These are phyloP conservation scores for Davidsoniella eucalypti DNA, from an alignment of 2,329 filamentous ascomycete genomes.

Conservation along the genomic window DNA sequence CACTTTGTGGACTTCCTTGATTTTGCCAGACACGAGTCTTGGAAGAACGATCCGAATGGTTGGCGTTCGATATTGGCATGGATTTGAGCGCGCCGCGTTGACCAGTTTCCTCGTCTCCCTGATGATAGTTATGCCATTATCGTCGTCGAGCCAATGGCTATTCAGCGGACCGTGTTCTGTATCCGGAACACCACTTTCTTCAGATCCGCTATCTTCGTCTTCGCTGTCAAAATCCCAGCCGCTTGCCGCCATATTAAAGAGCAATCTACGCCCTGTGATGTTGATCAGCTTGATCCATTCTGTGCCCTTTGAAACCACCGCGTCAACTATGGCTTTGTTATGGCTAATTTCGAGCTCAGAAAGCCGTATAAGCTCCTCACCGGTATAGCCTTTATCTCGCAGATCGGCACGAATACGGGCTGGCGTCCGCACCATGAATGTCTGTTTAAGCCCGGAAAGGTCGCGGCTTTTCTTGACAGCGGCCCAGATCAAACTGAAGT, in stretches of 20 bases:
- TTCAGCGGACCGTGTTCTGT: neutral
- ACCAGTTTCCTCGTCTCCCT: neutral
- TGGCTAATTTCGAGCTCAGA: neutral
- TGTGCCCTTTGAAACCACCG: neutral
- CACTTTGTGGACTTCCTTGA: slow-evolving; percentile 2
- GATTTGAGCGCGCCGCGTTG: neutral
- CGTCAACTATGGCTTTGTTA: neutral
- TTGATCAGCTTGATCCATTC: slow-evolving; percentile 4
- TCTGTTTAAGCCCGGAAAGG: neutral
- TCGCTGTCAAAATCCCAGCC: slow-evolving; percentile 3
- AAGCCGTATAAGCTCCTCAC: neutral
- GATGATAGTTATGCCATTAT: neutral
- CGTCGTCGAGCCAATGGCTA: too few species aligned
- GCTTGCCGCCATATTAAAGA: slow-evolving; percentile 2
- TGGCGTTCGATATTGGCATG: neutral
- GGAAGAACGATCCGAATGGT: neutral
- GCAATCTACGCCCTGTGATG: neutral
- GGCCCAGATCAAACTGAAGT: slow-evolving; percentile 1
- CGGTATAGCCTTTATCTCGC: neutral
- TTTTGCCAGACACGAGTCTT: neutral
- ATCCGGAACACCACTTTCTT: neutral
- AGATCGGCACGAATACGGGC: neutral
- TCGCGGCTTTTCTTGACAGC: neutral
- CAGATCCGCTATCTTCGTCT: neutral
- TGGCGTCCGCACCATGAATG: neutral